Conservation (phyloP, 2,329 filamentous ascomycete species). For the Fusarium tanahbumbuense region DNA sequence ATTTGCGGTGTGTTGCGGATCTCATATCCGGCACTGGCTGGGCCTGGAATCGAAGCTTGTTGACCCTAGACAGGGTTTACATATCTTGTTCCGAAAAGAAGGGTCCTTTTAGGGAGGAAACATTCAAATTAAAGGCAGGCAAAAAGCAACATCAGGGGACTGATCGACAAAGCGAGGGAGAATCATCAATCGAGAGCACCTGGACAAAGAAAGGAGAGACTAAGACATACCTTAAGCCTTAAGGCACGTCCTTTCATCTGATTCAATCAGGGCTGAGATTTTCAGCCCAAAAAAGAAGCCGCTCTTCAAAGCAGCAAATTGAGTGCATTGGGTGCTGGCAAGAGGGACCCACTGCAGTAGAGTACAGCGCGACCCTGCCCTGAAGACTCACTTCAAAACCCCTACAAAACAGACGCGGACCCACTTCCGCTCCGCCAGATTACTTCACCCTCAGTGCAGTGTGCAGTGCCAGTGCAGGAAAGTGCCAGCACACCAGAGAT, state of each 20-base stretch:
- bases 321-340: slow-evolving; percentile 6
- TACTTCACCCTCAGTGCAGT: slow-evolving; percentile 3
- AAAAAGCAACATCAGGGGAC: slow-evolving; percentile 13
- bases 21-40: slow-evolving; percentile 41
- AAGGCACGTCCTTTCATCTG: background rate
- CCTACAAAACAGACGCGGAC: slow-evolving; percentile 23
- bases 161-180: slow-evolving; percentile 6
- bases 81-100: slow-evolving; percentile 19
- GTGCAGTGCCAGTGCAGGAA: background rate
- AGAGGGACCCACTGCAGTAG: background rate
- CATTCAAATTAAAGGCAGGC: slow-evolving; percentile 1
- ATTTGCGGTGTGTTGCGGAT: slow-evolving; percentile 35
- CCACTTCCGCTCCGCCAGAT: slow-evolving; percentile 42
- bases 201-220: background rate
- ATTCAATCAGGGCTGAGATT: slow-evolving; percentile 21
- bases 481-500: slow-evolving; percentile 37
- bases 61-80: slow-evolving; percentile 24
- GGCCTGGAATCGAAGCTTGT: slow-evolving; percentile 34
- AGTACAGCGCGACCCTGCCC: slow-evolving; percentile 17
- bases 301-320: background rate
- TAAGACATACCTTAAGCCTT: slow-evolving; percentile 12
- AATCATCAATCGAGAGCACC: slow-evolving; percentile 2
- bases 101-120: slow-evolving; percentile 21
- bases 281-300: slow-evolving; percentile 20
- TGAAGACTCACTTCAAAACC: slow-evolving; percentile 24